These are phyloP conservation scores for Cercospora brassicicola DNA, from an alignment of 2,329 filamentous ascomycete genomes.

Conservation along the genomic window DNA sequence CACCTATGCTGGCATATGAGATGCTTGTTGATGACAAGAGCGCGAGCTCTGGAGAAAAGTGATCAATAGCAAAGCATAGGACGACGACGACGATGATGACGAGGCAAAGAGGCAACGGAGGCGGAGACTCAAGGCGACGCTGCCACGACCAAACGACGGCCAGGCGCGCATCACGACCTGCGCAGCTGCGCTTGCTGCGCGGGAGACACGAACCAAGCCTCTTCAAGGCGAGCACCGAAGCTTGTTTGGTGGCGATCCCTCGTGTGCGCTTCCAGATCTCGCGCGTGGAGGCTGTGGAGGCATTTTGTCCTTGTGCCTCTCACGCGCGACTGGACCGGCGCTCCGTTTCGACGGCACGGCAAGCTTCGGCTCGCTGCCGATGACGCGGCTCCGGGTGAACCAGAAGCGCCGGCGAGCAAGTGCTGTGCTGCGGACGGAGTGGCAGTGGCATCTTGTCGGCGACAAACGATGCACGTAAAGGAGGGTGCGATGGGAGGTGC, in stretches of 20 bases:
- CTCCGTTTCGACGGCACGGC: neutral
- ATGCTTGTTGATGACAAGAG: constrained; percentile 2
- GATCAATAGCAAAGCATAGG: neutral
- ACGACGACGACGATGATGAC: neutral
- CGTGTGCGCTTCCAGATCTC: neutral
- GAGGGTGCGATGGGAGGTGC: neutral
- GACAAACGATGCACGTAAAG: neutral
- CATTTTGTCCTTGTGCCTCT: neutral
- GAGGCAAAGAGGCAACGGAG: neutral
- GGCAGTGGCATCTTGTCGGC: neutral
- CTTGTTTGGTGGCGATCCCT: neutral
- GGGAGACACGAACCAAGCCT: neutral
- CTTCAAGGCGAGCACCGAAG: constrained; percentile 2
- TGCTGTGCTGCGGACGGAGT: neutral
- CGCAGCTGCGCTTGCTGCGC: neutral
- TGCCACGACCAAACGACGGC: neutral
- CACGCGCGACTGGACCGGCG: neutral
- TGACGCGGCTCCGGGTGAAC: neutral
- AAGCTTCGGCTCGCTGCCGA: neutral
- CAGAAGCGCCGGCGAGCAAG: neutral
- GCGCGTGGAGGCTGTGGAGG: neutral
- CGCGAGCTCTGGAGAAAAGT: neutral
- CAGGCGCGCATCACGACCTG: neutral
- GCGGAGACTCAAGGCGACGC: neutral
- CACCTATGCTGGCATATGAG: neutral